These are phyloP conservation scores for Pythium phragmitis DNA, from an alignment of 352 stramenopile species.

Conservation along the genomic window DNA sequence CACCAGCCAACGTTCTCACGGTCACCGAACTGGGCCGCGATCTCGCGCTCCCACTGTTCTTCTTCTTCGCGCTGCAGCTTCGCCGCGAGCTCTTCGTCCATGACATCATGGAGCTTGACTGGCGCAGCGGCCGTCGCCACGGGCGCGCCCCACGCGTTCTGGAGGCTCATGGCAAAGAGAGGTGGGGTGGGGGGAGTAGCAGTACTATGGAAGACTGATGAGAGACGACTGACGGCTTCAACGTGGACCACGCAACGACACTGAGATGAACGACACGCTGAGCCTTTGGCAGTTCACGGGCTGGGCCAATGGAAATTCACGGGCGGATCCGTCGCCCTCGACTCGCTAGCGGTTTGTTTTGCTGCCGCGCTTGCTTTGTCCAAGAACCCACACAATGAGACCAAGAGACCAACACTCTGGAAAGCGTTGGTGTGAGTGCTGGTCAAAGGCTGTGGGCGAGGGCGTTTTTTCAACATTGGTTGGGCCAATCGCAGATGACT, in stretches of 20 bases:
- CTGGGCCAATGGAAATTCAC: slow-evolving; percentile 21
- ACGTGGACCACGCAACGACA: slow-evolving; percentile 24
- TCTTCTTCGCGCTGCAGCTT: slow-evolving; percentile 74
- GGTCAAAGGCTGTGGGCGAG: slow-evolving; percentile 12
- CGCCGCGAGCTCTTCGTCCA: slow-evolving; percentile 66
- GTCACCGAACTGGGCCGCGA: slow-evolving; percentile 61
- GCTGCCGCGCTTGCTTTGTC: slow-evolving; percentile 7
- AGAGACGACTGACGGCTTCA: slow-evolving; percentile 11
- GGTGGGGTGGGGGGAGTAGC: neutral
- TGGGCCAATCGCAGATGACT: slow-evolving; percentile 10
- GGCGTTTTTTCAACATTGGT: neutral
- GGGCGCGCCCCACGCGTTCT: slow-evolving; percentile 38
- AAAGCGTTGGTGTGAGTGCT: slow-evolving; percentile 22
- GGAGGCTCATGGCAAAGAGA: slow-evolving; percentile 5
- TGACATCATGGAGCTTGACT: slow-evolving; percentile 63
- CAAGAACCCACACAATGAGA: slow-evolving; percentile 18
- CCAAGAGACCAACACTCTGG: slow-evolving; percentile 27
- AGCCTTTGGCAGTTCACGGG: neutral
- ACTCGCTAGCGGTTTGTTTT: neutral
- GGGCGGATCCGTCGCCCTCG: neutral
- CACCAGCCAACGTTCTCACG: slow-evolving; percentile 62
- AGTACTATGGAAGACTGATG: neutral
- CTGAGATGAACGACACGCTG: slow-evolving; percentile 13
- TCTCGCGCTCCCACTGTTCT: slow-evolving; percentile 63
- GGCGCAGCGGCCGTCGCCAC: slow-evolving; percentile 21